Percentiles rank a stretch among this genome's conserved stretches.
Conservation (phyloP, 1,284 basidiomycete genomes). For the Volvariella volvacea region DNA sequence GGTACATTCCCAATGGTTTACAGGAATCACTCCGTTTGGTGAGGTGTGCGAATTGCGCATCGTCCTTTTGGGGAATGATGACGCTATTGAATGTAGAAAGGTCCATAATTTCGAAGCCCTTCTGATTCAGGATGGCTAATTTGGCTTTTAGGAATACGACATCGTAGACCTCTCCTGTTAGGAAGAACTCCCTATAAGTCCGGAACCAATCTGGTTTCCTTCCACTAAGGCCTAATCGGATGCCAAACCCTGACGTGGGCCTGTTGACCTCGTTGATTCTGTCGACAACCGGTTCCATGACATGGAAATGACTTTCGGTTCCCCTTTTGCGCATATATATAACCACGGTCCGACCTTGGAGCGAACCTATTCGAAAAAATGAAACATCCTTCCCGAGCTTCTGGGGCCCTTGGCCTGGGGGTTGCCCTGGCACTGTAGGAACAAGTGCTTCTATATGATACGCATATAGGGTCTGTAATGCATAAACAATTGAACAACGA, state of each 20-base stretch:
- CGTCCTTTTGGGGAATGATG: slow-evolving; percentile 78
- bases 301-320: slow-evolving; percentile 86
- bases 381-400: slow-evolving; percentile 84
- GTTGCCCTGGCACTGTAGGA: slow-evolving; percentile 65
- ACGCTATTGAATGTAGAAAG: slow-evolving; percentile 87
- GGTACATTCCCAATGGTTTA: slow-evolving; percentile 87
- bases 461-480: slow-evolving; percentile 63
- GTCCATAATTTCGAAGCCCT: slow-evolving; percentile 96
- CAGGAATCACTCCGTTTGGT: slow-evolving; percentile 79
- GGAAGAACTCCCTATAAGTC: slow-evolving; percentile 83
- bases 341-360: slow-evolving; percentile 82
- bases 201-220: slow-evolving; percentile 90
- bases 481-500: background rate
- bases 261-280: slow-evolving; percentile 75
- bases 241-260: slow-evolving; percentile 62
- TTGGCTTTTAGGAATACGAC: slow-evolving; percentile 89
- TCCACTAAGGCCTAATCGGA: slow-evolving; percentile 70
- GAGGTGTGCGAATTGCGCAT: slow-evolving; percentile 64
- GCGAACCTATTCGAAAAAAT: slow-evolving; percentile 89
- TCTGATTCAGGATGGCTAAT: slow-evolving; percentile 86
- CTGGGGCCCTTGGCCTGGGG: slow-evolving; percentile 72
- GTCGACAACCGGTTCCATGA: slow-evolving; percentile 86
- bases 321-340: slow-evolving; percentile 97
- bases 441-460: slow-evolving; percentile 95
- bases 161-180: slow-evolving; percentile 84